These are phyloP conservation scores for Benincasa hispida DNA, from an alignment of 306 rosid species.

Conservation along the genomic window DNA sequence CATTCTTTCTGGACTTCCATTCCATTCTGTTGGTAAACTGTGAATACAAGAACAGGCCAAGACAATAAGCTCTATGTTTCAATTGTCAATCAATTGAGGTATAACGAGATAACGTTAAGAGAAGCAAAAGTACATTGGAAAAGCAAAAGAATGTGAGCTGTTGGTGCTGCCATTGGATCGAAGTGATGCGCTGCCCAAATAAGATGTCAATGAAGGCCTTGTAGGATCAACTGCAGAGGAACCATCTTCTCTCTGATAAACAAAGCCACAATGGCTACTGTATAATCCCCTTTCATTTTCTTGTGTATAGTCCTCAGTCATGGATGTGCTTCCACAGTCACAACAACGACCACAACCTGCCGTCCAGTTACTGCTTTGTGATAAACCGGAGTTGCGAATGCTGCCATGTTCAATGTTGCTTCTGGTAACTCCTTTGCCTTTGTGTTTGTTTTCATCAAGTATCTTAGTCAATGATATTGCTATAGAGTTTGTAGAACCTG, in stretches of 20 bases:
- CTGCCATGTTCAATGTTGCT: conserved; percentile 14
- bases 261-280: background rate
- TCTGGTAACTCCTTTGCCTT: conserved; percentile 3
- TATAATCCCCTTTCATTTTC: background rate
- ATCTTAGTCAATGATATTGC: background rate
- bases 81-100: background rate
- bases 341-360: conserved; percentile 10
- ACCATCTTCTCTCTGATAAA: conserved; percentile 13
- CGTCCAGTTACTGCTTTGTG: background rate
- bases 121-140: conserved; percentile 50
- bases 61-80: background rate
- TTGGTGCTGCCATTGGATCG: conserved; percentile 53
- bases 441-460: conserved; percentile 1
- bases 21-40: conserved; percentile 69
- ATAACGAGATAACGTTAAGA: background rate
- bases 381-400: background rate
- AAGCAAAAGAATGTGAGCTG: conserved; percentile 61
- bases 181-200: conserved; percentile 21
- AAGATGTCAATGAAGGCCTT: background rate
- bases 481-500: conserved; percentile 12
- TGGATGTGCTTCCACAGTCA: conserved; percentile 13
- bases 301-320: background rate
- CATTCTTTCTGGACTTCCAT: conserved; percentile 81
- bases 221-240: conserved; percentile 1
- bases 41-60: background rate